Base-by-base conservation (phyloP, 495 filamentous ascomycete genomes). In the Parathielavia hyrcaniae region DNA sequence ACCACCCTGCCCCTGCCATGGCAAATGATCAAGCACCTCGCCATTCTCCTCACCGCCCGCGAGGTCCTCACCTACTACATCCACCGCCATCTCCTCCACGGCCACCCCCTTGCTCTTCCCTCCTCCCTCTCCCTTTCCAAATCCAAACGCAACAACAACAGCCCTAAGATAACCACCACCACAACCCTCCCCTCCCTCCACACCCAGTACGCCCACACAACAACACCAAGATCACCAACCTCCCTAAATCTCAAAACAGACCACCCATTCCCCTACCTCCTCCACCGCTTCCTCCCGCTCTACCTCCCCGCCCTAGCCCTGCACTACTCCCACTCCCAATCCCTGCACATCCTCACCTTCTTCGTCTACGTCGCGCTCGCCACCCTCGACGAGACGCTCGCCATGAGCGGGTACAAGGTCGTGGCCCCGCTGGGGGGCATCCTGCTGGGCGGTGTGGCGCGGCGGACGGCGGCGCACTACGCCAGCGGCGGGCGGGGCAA, bases 311-410 rank as follows among this genome's bases (percentile, higher is more conserved):
- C 67, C 1, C 32, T 66, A 17, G n/a, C 50, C 6, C 51, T 65
- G 9, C 43, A 57, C 35, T 9, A 35, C 1, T 9, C 2, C 11
- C 87, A 90, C 67, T 77, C n/a, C n/a, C n/a, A n/a, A n/a, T n/a
- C n/a, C n/a, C n/a, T 95, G 53, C 91, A 97, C 71, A 76, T 95
- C 49, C 75, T 96, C 51, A 91, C 88, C 1, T 95, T 84, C 75
- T 77, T 90, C 50, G 39, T 91, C 20, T 86, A 89, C 58, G 69
- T 89, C 14, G 73, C 79, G 1, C 45, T 90, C 38, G 73, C 85
- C 47, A 89, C 87, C 0, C 53, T 93, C 4, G 89, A 95, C 62
- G 90, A 95, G 61, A 84, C 83, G 4, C 79, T 91, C 57, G 75
- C 83, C 3, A 86, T 85, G 71, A 89, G 83, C 6, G 91, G 91